Evolutionary conservation across 306 rosid genomes (phyloP).

Genomic region (Malus sieversii): DNA sequence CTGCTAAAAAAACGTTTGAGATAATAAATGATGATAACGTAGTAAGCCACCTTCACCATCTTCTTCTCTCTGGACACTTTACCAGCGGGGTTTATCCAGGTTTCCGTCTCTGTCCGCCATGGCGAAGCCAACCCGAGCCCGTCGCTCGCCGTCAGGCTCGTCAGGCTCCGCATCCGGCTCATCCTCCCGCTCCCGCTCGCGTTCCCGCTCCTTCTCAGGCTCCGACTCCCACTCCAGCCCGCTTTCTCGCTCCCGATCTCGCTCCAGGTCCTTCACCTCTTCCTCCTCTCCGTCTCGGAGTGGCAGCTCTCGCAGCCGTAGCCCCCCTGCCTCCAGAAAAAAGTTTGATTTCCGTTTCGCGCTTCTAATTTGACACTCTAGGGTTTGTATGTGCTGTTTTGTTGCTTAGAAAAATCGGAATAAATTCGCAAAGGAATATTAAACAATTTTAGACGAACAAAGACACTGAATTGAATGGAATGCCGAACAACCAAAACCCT

Average conservation of each 20-base stretch:
- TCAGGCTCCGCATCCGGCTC: constrained; percentile 69
- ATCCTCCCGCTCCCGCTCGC: constrained; percentile 62
- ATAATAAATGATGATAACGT: too few relatives aligned
- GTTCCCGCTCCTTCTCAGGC: constrained; percentile 46
- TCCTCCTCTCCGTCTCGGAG: constrained; percentile 76
- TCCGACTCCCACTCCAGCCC: constrained; percentile 47
- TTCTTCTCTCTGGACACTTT: background rate
- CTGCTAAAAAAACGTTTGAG: too few relatives aligned
- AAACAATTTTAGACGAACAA: background rate
- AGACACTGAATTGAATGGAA: background rate
- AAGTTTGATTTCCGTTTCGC: constrained; percentile 29
- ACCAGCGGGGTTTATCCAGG: constrained; percentile 58
- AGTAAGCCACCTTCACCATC: background rate
- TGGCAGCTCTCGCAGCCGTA: constrained; percentile 58
- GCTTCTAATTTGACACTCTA: background rate
- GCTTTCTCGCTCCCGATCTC: constrained; percentile 43
- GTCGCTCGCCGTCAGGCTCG: constrained; percentile 82
- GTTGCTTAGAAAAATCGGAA: background rate
- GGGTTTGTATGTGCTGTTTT: constrained; percentile 7
- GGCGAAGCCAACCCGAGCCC: constrained; percentile 92
- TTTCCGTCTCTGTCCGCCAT: constrained; percentile 42
- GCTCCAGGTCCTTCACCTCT: constrained; percentile 62
- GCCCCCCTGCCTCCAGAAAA: constrained; percentile 54
- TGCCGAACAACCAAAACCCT: background rate
- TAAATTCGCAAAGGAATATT: background rate